A percentile compares a stretch with the other conserved stretches of the same genome.
Evolutionary conservation across 2,329 filamentous ascomycete genomes (phyloP).

Genomic region (Diplodia seriata): DNA sequence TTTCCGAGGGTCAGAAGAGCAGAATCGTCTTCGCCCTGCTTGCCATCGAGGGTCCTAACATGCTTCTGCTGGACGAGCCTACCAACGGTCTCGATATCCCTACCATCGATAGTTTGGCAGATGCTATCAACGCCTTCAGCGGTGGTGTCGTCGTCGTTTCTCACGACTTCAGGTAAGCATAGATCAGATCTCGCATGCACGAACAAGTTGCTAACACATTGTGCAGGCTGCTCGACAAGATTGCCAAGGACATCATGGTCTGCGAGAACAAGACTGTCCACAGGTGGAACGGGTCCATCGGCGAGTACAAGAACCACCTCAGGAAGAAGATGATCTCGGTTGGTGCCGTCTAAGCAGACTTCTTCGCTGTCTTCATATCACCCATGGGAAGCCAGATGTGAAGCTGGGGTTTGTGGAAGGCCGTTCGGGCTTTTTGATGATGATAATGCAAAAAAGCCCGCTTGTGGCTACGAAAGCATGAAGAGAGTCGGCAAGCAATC

Average conservation of each 20-base stretch:
- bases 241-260: slow-evolving; percentile 99
- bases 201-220: slow-evolving; percentile 45
- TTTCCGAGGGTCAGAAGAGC: slow-evolving; percentile 97
- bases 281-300: slow-evolving; percentile 87
- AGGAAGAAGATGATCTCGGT: slow-evolving; percentile 97
- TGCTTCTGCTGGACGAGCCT: slow-evolving; percentile 96
- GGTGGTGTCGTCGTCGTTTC: slow-evolving; percentile 98
- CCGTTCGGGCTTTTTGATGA: slow-evolving; percentile 19
- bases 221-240: slow-evolving; percentile 93
- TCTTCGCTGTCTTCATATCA: slow-evolving; percentile 8
- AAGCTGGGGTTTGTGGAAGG: slow-evolving; percentile 17
- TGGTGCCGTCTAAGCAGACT: slow-evolving; percentile 75
- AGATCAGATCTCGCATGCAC: background rate
- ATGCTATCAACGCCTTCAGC: slow-evolving; percentile 95
- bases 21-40: slow-evolving; percentile 97
- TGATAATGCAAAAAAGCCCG: slow-evolving; percentile 18
- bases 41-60: slow-evolving; percentile 95
- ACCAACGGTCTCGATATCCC: slow-evolving; percentile 99
- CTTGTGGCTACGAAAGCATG: slow-evolving; percentile 29
- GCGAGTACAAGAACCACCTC: slow-evolving; percentile 97
- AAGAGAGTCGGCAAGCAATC: slow-evolving; percentile 27
- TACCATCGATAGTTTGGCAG: slow-evolving; percentile 95
- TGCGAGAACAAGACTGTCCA: slow-evolving; percentile 97
- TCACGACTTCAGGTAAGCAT: slow-evolving; percentile 92
- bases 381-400: slow-evolving; percentile 4